Evolutionary conservation across 768 basidiomycete species (phyloP).

Genomic region (Rubroboletus satanas): DNA sequence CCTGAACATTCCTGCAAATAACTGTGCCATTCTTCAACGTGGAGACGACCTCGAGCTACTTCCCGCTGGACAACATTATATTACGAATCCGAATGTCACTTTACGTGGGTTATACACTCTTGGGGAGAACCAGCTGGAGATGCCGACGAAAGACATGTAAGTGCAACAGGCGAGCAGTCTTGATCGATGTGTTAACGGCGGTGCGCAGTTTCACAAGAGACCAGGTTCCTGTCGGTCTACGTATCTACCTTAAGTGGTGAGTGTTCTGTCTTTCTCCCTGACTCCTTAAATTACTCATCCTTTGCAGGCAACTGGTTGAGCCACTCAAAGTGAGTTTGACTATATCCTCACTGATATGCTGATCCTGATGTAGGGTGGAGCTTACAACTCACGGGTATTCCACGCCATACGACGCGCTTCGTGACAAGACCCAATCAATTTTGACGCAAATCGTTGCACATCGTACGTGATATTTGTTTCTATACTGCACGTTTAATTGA

Average conservation of each 20-base stretch:
- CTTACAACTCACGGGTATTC: conserved; percentile 81
- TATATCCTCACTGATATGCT: conserved; percentile 23
- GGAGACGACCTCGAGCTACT: conserved; percentile 78
- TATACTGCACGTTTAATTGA: not conserved
- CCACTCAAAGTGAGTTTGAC: conserved; percentile 41
- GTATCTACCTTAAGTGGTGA: conserved; percentile 77
- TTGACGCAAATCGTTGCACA: conserved; percentile 84
- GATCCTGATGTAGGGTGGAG: conserved; percentile 43
- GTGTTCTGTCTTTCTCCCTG: conserved; percentile 19
- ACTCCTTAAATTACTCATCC: not conserved
- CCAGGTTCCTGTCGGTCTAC: conserved; percentile 81
- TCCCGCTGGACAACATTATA: conserved; percentile 78
- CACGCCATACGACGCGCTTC: conserved; percentile 74
- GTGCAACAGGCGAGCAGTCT: conserved; percentile 19
- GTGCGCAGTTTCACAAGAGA: conserved; percentile 69
- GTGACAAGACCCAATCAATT: conserved; percentile 84
- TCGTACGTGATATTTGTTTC: conserved; percentile 37
- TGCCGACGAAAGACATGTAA: conserved; percentile 85
- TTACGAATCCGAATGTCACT: conserved; percentile 81
- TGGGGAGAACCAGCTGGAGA: conserved; percentile 80
- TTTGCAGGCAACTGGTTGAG: conserved; percentile 44
- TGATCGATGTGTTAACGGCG: not conserved
- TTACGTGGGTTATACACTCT: conserved; percentile 75
- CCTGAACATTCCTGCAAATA: conserved; percentile 80
- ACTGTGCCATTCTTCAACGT: conserved; percentile 80